A percentile compares a stretch with the other conserved stretches of the same genome.
Evolutionary conservation across 108 stramenopile genomes (phyloP).

Genomic region (Parietichytrium sp.): DNA sequence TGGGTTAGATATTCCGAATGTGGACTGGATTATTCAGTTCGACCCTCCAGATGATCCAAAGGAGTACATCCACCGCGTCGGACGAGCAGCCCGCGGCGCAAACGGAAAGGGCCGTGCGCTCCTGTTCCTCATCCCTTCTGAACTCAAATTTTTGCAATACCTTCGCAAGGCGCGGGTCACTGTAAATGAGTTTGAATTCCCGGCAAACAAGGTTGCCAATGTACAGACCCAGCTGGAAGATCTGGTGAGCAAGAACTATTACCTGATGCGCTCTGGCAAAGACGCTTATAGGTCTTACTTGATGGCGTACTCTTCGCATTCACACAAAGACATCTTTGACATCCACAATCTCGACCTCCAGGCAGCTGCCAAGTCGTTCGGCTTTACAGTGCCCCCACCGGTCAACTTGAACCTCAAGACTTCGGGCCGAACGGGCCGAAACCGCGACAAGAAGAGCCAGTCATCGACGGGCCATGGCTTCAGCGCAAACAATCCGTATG

Average conservation of each 20-base stretch:
- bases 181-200: slow-evolving; percentile 97
- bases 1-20: slow-evolving; percentile 90
- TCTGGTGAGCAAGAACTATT: slow-evolving; percentile 97
- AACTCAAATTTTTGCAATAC: slow-evolving; percentile 93
- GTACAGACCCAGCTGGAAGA: slow-evolving; percentile 86
- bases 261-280: slow-evolving; percentile 86
- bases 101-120: slow-evolving; percentile 88
- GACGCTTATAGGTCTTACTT: slow-evolving; percentile 96
- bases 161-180: slow-evolving; percentile 91
- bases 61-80: slow-evolving; percentile 87
- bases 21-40: slow-evolving; percentile 98
- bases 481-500: slow-evolving; percentile 92
- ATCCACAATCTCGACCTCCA: slow-evolving; percentile 93
- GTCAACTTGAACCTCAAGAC: slow-evolving; percentile 88
- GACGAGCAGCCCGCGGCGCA: slow-evolving; percentile 46
- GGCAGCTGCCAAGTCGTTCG: slow-evolving; percentile 88
- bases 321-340: slow-evolving; percentile 94
- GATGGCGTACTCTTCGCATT: slow-evolving; percentile 92
- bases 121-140: slow-evolving; percentile 94
- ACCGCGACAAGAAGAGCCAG: slow-evolving; percentile 52
- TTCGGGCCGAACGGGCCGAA: slow-evolving; percentile 68
- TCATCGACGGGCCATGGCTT: slow-evolving; percentile 79
- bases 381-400: slow-evolving; percentile 91
- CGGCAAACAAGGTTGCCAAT: slow-evolving; percentile 86
- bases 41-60: slow-evolving; percentile 98